phyloP scores from a whole-genome alignment of 495 filamentous ascomycete genomes.

The Trichoderma orchidacearum region DNA sequence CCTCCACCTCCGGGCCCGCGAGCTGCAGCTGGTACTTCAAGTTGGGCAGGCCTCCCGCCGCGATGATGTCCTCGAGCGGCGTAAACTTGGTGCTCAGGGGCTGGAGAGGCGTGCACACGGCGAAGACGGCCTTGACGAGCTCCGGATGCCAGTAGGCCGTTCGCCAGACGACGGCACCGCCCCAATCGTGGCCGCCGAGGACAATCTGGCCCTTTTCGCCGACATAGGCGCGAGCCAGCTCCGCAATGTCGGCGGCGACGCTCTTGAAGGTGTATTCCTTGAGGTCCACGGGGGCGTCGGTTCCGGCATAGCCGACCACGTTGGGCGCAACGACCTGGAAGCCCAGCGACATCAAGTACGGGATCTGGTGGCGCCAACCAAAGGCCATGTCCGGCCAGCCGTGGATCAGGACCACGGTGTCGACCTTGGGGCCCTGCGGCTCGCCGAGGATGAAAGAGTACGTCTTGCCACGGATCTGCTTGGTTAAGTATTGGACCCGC shows the following conservation, averaged over 20 bases:
- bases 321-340: conserved; percentile 66
- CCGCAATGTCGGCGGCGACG: conserved; percentile 55
- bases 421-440: conserved; percentile 37
- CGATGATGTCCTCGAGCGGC: conserved; percentile 40
- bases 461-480: conserved; percentile 45
- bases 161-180: conserved; percentile 41
- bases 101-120: conserved; percentile 65
- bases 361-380: conserved; percentile 77
- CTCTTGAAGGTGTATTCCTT: conserved; percentile 54
- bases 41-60: conserved; percentile 43
- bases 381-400: conserved; percentile 54
- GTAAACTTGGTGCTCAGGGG: conserved; percentile 31
- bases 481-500: conserved; percentile 46
- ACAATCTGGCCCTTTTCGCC: conserved; percentile 29
- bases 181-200: conserved; percentile 84
- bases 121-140: conserved; percentile 58
- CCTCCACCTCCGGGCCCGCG: conserved; percentile 49
- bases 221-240: conserved; percentile 44
- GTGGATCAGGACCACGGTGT: conserved; percentile 49
- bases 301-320: conserved; percentile 69
- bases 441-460: conserved; percentile 60
- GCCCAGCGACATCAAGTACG: conserved; percentile 50
- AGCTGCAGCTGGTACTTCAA: conserved; percentile 79
- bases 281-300: conserved; percentile 40
- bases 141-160: conserved; percentile 58